phyloP scores from a whole-genome alignment of 176 grass and related monocot genomes.

The Panicum miliaceum region DNA sequence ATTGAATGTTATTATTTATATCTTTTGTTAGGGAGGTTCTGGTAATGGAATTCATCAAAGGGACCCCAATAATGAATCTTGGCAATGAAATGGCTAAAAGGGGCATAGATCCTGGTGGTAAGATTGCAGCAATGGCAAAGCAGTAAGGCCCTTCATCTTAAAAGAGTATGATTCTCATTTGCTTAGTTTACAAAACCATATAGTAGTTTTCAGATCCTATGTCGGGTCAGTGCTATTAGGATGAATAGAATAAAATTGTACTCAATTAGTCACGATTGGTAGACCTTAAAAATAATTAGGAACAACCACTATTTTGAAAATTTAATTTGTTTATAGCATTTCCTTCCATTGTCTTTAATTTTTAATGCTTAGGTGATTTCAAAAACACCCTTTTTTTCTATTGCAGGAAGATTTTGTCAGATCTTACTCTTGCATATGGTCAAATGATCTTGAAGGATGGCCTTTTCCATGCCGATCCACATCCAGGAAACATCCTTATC shows the following conservation, averaged over 20 bases:
- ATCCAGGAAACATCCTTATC: conserved; percentile 98
- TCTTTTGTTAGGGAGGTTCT: conserved; percentile 71
- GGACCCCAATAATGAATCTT: conserved; percentile 97
- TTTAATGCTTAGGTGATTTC: conserved; percentile 9
- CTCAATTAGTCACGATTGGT: not conserved
- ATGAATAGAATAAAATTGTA: conserved; percentile 10
- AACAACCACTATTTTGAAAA: not conserved
- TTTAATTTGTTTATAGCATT: not conserved
- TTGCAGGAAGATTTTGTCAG: conserved; percentile 95
- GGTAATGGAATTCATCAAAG: conserved; percentile 96
- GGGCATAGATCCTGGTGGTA: conserved; percentile 87
- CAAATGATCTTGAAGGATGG: conserved; percentile 99
- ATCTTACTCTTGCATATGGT: conserved; percentile 96
- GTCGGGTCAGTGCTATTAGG: conserved; percentile 10
- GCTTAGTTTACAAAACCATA: conserved; percentile 38
- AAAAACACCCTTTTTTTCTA: conserved; percentile 28
- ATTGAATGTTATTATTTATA: conserved; percentile 33
- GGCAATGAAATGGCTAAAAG: conserved; percentile 86
- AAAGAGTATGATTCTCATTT: conserved; percentile 58
- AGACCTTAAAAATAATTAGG: conserved; percentile 4
- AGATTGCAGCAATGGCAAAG: conserved; percentile 85
- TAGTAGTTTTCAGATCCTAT: conserved; percentile 4
- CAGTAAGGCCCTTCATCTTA: conserved; percentile 77
- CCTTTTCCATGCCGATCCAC: conserved; percentile 98
- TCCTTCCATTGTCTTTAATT: not conserved